Percentiles rank a stretch among this genome's conserved stretches.
Evolutionary conservation across 176 grass and related monocot species (phyloP).

Genomic region (Hordeum marinum): DNA sequence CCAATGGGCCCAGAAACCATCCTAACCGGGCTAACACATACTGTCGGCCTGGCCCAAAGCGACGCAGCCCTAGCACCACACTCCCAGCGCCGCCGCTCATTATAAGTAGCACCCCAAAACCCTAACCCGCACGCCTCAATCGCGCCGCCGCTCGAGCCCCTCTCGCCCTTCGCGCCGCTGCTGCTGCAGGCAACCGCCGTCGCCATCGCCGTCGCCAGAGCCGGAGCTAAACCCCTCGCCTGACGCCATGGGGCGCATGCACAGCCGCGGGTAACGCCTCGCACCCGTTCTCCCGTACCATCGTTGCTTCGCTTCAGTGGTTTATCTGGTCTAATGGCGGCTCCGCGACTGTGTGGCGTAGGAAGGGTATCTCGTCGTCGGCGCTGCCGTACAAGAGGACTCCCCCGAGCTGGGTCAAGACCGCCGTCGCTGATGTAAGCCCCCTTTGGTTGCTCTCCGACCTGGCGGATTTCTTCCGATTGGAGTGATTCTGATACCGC

Average conservation of each 20-base stretch:
- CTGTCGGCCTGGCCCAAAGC: not conserved
- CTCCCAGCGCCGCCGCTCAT: not conserved
- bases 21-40: not conserved
- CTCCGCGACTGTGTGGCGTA: not conserved
- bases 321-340: constrained; percentile 23
- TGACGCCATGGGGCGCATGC: constrained; percentile 84
- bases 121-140: constrained; percentile 24
- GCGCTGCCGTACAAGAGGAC: constrained; percentile 91
- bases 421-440: constrained; percentile 42
- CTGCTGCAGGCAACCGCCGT: constrained; percentile 10
- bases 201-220: constrained; percentile 4
- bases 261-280: constrained; percentile 65
- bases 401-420: constrained; percentile 75
- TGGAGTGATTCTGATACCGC: not conserved
- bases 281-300: no score
- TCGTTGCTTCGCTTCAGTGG: not conserved
- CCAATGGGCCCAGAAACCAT: not conserved
- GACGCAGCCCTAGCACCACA: constrained; percentile 15
- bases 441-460: not conserved
- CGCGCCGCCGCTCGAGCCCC: constrained; percentile 28
- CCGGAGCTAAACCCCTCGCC: constrained; percentile 17
- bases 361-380: constrained; percentile 92
- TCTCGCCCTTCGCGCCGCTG: constrained; percentile 27
- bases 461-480: not conserved
- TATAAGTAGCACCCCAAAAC: constrained; percentile 39